These are phyloP conservation scores for Penicillium crystallinum DNA, from an alignment of 495 filamentous ascomycete species.

Conservation along the genomic window DNA sequence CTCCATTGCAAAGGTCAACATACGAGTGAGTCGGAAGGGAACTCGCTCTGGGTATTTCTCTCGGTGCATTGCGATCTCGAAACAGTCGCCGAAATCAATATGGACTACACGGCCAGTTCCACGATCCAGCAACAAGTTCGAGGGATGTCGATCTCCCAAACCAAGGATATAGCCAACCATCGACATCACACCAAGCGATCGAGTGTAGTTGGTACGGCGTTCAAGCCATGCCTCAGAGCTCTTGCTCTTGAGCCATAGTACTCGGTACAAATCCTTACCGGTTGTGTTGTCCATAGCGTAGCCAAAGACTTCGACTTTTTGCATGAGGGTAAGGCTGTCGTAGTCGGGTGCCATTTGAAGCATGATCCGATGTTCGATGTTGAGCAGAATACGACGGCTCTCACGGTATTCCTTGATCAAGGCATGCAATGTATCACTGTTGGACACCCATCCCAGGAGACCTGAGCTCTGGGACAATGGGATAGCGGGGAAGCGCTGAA, in stretches of 20 bases:
- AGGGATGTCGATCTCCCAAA: constrained; percentile 92
- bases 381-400: constrained; percentile 91
- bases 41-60: constrained; percentile 98
- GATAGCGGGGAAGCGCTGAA: constrained; percentile 91
- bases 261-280: constrained; percentile 94
- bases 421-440: constrained; percentile 93
- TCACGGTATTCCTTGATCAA: constrained; percentile 97
- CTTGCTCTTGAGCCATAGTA: constrained; percentile 97
- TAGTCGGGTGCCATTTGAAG: constrained; percentile 99
- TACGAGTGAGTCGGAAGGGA: constrained; percentile 93
- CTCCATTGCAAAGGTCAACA: constrained; percentile 99
- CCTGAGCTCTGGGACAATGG: constrained; percentile 94
- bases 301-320: constrained; percentile 98
- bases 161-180: constrained; percentile 99
- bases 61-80: constrained; percentile 98
- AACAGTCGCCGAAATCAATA: constrained; percentile 98
- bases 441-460: constrained; percentile 93
- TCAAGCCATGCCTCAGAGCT: constrained; percentile 97
- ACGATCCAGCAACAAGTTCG: constrained; percentile 93
- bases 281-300: constrained; percentile 99
- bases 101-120: constrained; percentile 95
- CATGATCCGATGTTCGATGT: constrained; percentile 99
- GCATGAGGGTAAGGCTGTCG: constrained; percentile 97
- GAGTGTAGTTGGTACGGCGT: constrained; percentile 93
- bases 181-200: constrained; percentile 97